Evolutionary conservation across 148 eudicot genomes (phyloP).

Genomic region (Persicaria tinctoria): DNA sequence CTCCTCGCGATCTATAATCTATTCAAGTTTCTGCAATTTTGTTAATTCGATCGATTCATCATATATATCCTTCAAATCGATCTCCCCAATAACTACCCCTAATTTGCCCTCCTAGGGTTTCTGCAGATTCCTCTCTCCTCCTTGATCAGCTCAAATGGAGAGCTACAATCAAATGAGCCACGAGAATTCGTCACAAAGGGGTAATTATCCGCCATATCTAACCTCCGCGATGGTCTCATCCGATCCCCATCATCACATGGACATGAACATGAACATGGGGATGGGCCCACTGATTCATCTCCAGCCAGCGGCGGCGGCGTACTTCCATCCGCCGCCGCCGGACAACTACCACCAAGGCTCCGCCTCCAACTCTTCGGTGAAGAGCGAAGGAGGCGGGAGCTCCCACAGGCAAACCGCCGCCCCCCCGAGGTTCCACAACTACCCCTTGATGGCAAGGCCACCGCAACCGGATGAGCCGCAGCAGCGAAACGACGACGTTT

Average conservation of each 20-base stretch:
- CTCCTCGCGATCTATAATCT: conserved; percentile 1
- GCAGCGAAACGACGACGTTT: neutral
- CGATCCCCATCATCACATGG: conserved; percentile 12
- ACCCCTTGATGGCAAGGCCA: neutral
- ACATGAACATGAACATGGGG: conserved; percentile 11
- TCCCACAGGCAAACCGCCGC: neutral
- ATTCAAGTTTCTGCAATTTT: neutral
- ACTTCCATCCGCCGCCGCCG: neutral
- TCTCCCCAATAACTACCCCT: neutral
- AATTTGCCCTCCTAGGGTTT: conserved; percentile 8
- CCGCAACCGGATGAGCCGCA: neutral
- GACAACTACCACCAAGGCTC: neutral
- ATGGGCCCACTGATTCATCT: conserved; percentile 4
- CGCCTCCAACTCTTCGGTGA: neutral
- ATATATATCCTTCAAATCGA: neutral
- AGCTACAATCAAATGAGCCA: conserved; percentile 32
- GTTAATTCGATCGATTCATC: neutral
- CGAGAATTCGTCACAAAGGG: conserved; percentile 17
- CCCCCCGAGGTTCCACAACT: conserved; percentile 8
- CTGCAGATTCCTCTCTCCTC: neutral
- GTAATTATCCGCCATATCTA: conserved; percentile 15
- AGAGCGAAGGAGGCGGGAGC: conserved; percentile 7
- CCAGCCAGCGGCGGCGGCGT: neutral
- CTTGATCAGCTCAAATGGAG: conserved; percentile 22
- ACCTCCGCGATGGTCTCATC: neutral